Evolutionary conservation across 306 rosid genomes (phyloP).

Genomic region (Trifolium dubium): DNA sequence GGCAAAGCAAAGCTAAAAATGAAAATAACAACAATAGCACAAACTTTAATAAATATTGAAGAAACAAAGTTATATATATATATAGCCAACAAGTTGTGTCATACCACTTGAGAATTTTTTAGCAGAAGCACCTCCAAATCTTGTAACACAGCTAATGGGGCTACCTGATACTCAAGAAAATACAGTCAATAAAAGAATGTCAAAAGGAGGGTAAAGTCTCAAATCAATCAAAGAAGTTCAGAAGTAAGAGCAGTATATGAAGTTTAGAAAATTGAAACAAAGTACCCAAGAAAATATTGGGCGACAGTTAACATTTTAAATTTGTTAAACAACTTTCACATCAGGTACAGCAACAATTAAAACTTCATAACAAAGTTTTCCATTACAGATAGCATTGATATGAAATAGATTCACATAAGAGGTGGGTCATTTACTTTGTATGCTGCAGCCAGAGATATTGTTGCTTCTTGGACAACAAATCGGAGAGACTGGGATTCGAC

Average conservation of each 20-base stretch:
- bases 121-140: conserved; percentile 86
- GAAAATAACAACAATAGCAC: neutral
- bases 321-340: conserved; percentile 27
- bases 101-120: conserved; percentile 75
- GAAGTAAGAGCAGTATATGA: conserved; percentile 27
- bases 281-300: neutral
- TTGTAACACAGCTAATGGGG: conserved; percentile 65
- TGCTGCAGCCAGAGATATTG: conserved; percentile 80
- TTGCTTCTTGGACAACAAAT: conserved; percentile 84
- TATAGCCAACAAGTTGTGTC: conserved; percentile 23
- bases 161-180: conserved; percentile 64
- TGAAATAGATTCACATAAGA: conserved; percentile 34
- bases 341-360: conserved; percentile 26
- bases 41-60: neutral
- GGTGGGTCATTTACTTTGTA: conserved; percentile 66
- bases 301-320: conserved; percentile 16
- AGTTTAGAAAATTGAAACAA: conserved; percentile 39
- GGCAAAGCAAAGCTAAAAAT: conserved; percentile 28
- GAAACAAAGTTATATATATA: conserved; percentile 17
- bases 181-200: conserved; percentile 34
- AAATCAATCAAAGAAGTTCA: conserved; percentile 18
- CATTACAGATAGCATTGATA: conserved; percentile 2
- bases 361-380: conserved; percentile 21
- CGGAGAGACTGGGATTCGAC: conserved; percentile 81
- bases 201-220: conserved; percentile 24